Base-by-base conservation (phyloP, 2,329 filamentous ascomycete species). In the Fusarium proliferatum region DNA sequence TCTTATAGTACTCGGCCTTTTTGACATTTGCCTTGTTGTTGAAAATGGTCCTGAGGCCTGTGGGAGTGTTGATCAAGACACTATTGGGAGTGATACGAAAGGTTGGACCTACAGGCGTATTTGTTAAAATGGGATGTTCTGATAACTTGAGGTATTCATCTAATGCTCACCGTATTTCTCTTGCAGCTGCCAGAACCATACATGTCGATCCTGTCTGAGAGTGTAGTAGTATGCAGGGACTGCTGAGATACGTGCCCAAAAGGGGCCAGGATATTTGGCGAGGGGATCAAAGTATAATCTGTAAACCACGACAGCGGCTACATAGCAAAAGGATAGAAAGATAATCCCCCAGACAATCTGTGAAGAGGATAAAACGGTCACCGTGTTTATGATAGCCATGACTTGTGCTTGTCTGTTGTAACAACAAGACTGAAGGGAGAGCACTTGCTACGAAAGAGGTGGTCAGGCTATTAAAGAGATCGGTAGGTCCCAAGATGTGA, bases 211-310 rank as follows among this genome's bases (percentile, higher is more conserved):
- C 9, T 67, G 59, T 19, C 64, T 74, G 33, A 45, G 48, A 1
- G 74, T 74, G 41, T 77, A 75, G n/a, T 57, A 66, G 26, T 73
- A 72, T 9, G 73, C 62, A 28, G 73, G 73, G 9, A 72, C 66
- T n/a, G 65, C 72, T 11, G 72, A 74, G 21, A 89, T 85, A 58
- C 83, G 84, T 33, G 81, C 87, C 85, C 86, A 88, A 73, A 89
- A 89, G 2, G 86, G 86, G 6, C 88, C 88, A 1, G 87, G 87
- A 69, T 88, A 89, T 38, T 82, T 81, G 23, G 83, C 78, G 9
- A 90, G 79, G 16, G 88, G 86, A 67, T 89, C 86, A 57, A 88
- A 86, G 79, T 86, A 87, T 41, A 74, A 48, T 9, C 71, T 67
- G 36, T 74, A 74, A 23, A 74, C 33, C 34, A 42, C 51, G 3